A percentile compares a stretch with the other conserved stretches of the same genome.
Evolutionary conservation across 1,284 basidiomycete species (phyloP).

Genomic region (Violaceomyces palustris): DNA sequence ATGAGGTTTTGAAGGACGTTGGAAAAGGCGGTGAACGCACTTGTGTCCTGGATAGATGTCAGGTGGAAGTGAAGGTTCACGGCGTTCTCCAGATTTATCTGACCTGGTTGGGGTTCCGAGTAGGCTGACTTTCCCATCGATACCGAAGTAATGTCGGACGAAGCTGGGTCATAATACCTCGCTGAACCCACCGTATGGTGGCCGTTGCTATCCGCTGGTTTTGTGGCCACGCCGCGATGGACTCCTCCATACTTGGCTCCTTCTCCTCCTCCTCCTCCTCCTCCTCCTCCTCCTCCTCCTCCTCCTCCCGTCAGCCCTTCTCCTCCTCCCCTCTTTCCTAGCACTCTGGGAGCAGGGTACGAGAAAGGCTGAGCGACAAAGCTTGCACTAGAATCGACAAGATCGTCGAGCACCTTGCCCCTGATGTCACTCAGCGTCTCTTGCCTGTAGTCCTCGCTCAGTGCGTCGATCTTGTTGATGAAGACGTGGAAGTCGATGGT

Average conservation of each 20-base stretch:
- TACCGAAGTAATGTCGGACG: constrained; percentile 6
- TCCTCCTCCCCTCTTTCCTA: constrained; percentile 19
- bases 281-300: neutral
- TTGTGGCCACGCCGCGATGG: too few relatives aligned
- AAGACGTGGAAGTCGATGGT: constrained; percentile 83
- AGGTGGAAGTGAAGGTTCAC: constrained; percentile 64
- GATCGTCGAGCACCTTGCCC: constrained; percentile 44
- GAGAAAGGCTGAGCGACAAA: constrained; percentile 29
- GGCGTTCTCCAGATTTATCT: constrained; percentile 40
- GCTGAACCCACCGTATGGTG: too few relatives aligned
- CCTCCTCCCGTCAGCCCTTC: neutral
- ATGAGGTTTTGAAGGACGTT: constrained; percentile 60
- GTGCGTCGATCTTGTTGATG: constrained; percentile 89
- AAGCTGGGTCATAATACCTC: constrained; percentile 32
- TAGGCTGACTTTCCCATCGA: too few relatives aligned
- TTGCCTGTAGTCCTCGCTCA: constrained; percentile 85
- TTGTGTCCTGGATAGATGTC: constrained; percentile 83
- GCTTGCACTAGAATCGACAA: constrained; percentile 36
- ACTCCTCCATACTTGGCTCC: constrained; percentile 11
- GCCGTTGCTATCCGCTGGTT: too few relatives aligned
- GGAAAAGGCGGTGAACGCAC: constrained; percentile 80
- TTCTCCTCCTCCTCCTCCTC: constrained; percentile 12
- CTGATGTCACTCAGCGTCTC: constrained; percentile 46
- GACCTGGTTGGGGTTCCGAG: constrained; percentile 21
- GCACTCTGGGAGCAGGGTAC: constrained; percentile 21